Evolutionary conservation across 2,329 filamentous ascomycete genomes (phyloP).

Genomic region (Fusarium sp.): DNA sequence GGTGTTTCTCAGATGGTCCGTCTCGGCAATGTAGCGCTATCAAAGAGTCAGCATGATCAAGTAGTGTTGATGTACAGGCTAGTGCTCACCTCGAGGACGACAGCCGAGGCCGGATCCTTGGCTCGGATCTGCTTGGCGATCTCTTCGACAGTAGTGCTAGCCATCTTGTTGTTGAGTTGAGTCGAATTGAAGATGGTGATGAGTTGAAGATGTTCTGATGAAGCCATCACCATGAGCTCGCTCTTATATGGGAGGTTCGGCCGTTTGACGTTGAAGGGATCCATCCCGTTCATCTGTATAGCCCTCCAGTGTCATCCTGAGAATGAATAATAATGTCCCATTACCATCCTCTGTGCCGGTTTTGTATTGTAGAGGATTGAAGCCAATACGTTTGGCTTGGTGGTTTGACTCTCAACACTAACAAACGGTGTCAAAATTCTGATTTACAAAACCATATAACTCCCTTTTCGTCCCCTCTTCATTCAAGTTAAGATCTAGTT

Average conservation of each 20-base stretch:
- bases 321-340: not conserved
- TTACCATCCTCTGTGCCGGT: not conserved
- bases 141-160: conserved; percentile 8
- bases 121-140: conserved; percentile 11
- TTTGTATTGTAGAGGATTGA: not conserved
- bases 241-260: not conserved
- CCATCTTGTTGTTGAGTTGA: not conserved
- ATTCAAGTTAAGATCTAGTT: not conserved
- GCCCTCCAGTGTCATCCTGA: not conserved
- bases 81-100: conserved; percentile 12
- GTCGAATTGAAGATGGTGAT: conserved; percentile 1
- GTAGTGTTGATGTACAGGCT: not conserved
- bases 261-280: not conserved
- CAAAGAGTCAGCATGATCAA: not conserved
- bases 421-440: not conserved
- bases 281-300: not conserved
- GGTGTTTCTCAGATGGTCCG: conserved; percentile 26
- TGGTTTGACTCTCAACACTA: not conserved
- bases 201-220: not conserved
- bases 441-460: not conserved
- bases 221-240: not conserved
- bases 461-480: not conserved
- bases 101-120: conserved; percentile 1
- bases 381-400: not conserved
- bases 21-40: conserved; percentile 29